phyloP scores from a whole-genome alignment of 2,329 filamentous ascomycete species.

The Trichoderma atroviride region DNA sequence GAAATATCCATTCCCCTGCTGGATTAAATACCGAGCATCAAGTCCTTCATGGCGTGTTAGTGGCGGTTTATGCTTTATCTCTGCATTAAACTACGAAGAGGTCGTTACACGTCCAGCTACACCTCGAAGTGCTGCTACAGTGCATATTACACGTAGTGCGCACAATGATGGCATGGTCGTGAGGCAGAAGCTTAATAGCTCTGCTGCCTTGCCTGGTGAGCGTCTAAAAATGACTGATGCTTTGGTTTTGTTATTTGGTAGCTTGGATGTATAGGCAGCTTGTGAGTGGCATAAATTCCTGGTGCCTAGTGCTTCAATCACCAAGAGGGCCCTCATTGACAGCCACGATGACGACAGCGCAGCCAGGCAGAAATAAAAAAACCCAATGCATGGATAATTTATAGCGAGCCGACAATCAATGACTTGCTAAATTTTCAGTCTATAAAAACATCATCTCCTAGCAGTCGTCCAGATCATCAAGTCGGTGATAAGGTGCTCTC shows the following conservation, averaged over 20 bases:
- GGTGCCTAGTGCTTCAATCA: slow-evolving; percentile 9
- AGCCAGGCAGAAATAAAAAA: neutral
- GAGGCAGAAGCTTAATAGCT: neutral
- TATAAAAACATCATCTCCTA: neutral
- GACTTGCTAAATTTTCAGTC: neutral
- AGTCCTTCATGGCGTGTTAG: neutral
- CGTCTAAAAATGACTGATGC: neutral
- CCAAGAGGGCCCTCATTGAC: neutral
- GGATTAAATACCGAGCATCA: neutral
- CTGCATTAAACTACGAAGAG: neutral
- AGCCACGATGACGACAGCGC: neutral
- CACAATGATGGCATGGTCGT: neutral
- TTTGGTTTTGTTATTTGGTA: neutral
- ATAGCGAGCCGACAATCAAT: neutral
- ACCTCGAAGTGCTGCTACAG: too few relatives aligned
- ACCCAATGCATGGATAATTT: neutral
- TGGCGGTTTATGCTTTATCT: neutral
- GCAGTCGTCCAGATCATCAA: neutral
- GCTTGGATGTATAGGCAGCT: neutral
- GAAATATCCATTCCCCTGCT: slow-evolving; percentile 6
- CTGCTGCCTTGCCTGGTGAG: neutral
- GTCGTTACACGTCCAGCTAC: neutral
- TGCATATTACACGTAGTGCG: neutral
- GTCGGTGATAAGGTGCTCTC: neutral
- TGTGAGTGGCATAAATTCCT: neutral